phyloP scores from a whole-genome alignment of 345 rosid species.

The Linum tenue region DNA sequence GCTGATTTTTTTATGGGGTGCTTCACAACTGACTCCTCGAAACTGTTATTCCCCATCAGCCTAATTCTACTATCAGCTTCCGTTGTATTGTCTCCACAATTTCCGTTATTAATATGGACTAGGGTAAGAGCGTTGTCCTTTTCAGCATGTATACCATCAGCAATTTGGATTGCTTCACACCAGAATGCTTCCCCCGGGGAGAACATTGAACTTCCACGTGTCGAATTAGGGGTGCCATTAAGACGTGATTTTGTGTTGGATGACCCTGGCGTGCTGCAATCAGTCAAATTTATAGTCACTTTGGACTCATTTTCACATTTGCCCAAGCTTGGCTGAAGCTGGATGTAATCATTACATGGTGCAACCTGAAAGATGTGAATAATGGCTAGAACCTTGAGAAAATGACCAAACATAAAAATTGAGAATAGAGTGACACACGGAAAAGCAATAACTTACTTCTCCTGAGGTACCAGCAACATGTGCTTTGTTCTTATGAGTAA shows the following conservation, averaged over 20 bases:
- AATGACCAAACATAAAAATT: too few relatives aligned
- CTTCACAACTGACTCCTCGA: constrained; percentile 33
- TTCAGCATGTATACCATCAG: constrained; percentile 63
- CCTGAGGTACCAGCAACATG: neutral
- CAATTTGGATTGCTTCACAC: constrained; percentile 90
- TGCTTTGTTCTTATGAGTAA: neutral
- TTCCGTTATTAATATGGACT: constrained; percentile 20
- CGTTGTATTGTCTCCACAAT: constrained; percentile 24
- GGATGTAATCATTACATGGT: constrained; percentile 17
- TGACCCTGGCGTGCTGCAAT: constrained; percentile 61
- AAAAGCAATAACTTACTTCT: neutral
- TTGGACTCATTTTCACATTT: constrained; percentile 43
- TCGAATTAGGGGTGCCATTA: constrained; percentile 56
- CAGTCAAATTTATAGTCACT: constrained; percentile 25
- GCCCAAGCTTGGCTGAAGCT: constrained; percentile 45
- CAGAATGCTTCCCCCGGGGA: constrained; percentile 96
- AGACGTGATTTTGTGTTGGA: constrained; percentile 30
- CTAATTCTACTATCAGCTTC: constrained; percentile 36
- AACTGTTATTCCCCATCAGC: constrained; percentile 23
- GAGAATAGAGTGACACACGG: neutral
- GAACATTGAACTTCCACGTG: constrained; percentile 73
- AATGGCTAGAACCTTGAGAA: neutral
- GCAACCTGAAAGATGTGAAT: constrained; percentile 20
- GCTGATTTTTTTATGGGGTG: constrained; percentile 23
- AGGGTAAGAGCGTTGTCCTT: constrained; percentile 21